Base-by-base conservation (phyloP, 2,329 filamentous ascomycete genomes). In the Samsoniella hepiali region DNA sequence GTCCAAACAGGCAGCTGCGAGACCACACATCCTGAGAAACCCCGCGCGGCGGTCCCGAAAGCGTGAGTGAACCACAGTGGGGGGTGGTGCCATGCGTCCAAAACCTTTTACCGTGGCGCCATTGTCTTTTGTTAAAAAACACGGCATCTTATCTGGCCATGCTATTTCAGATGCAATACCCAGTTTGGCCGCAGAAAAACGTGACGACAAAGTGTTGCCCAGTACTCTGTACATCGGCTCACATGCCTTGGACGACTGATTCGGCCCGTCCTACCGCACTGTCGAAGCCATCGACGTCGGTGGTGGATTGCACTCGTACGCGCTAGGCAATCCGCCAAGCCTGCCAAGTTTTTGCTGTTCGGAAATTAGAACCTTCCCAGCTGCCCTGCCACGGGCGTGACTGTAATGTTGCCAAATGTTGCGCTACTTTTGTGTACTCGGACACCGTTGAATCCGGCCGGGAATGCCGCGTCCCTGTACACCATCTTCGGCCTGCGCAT, bases 221-320 rank as follows among this genome's bases (percentile, higher is more conserved):
- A 29, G 22, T 7, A 31, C 34, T 3, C 45, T 6, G 22, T 7
- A 31, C 6, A 50, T 22, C 53, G n/a, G 8, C 36, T 7, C 27
- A 27, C 10, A 36, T 34, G 22, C 55, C 15, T 13, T 8, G 9
- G 27, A 15, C 29, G 8, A 34, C 22, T 58, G 31, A 58, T 45
- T 57, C 55, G 55, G 55, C 36, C 55, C 55, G 42, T 58, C 17
- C 29, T 47, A 17, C 29, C 29, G 40, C 55, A n/a, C 55, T 17
- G 40, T 15, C 3, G 17, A 34, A 58, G 55, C 55, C 55, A 58
- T 58, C 55, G 40, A 58, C 55, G 55, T 58, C 55, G 54, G 55
- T 58, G 55, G 55, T 58, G 55, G 55, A 7, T 27, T 22, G 32
- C 3, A 17, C 40, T 31, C 40, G 3, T 7, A 34, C 7, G 15